phyloP scores from a whole-genome alignment of 768 basidiomycete genomes.

The Tremella mesenterica region DNA sequence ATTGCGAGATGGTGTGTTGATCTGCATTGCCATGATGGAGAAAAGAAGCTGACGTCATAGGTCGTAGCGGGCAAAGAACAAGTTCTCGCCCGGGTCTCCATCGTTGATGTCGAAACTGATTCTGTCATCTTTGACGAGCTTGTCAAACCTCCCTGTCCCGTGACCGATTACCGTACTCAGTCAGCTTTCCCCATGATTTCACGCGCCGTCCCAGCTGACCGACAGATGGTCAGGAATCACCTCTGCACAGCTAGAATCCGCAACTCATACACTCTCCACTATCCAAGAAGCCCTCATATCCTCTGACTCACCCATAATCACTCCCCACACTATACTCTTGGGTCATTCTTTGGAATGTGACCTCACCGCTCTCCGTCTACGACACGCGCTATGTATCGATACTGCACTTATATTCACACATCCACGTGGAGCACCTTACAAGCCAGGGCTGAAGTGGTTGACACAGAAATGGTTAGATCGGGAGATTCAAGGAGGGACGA shows the following conservation, averaged over 20 bases:
- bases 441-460: constrained; percentile 94
- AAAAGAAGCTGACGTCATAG: constrained; percentile 46
- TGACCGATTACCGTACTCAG: constrained; percentile 88
- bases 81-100: constrained; percentile 72
- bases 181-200: constrained; percentile 40
- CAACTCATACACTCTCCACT: constrained; percentile 68
- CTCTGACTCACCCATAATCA: constrained; percentile 45
- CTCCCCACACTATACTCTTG: constrained; percentile 60
- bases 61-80: constrained; percentile 84
- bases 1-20: constrained; percentile 82
- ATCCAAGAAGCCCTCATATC: constrained; percentile 65
- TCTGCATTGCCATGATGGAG: neutral
- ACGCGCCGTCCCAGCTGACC: neutral
- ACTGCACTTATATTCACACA: constrained; percentile 86
- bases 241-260: constrained; percentile 55
- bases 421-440: constrained; percentile 83
- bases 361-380: constrained; percentile 73
- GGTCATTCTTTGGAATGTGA: constrained; percentile 97
- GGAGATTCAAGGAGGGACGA: constrained; percentile 61
- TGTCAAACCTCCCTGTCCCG: constrained; percentile 75
- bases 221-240: constrained; percentile 89
- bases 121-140: constrained; percentile 76
- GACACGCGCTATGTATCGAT: constrained; percentile 81
- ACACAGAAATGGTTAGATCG: constrained; percentile 84
- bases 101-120: constrained; percentile 67